A percentile compares a stretch with the other conserved stretches of the same genome.
These are phyloP conservation scores for Ceratobasidium sp. DNA, from an alignment of 1,284 basidiomycete genomes.

Conservation along the genomic window DNA sequence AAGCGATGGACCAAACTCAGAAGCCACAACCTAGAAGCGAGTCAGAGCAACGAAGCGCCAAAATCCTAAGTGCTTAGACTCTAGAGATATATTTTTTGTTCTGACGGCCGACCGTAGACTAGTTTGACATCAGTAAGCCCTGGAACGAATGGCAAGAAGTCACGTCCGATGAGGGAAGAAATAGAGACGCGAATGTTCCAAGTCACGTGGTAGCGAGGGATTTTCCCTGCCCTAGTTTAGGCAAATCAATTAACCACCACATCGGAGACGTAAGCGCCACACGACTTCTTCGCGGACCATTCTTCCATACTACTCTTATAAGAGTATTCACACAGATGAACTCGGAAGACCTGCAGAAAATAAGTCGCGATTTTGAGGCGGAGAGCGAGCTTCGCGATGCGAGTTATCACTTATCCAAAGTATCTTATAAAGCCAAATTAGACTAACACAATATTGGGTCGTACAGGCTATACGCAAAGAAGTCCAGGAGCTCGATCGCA, in stretches of 20 bases:
- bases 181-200: conserved; percentile 23
- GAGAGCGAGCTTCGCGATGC: conserved; percentile 44
- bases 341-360: conserved; percentile 39
- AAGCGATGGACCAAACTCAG: neutral
- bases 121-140: neutral
- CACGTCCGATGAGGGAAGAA: conserved; percentile 24
- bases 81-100: neutral
- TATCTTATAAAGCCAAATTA: neutral
- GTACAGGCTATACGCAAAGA: conserved; percentile 26
- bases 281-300: neutral
- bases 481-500: conserved; percentile 42
- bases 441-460: neutral
- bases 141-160: neutral
- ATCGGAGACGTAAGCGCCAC: neutral
- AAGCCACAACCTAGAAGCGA: neutral
- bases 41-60: neutral
- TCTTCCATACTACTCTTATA: too few species aligned
- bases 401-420: neutral
- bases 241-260: conserved; percentile 1
- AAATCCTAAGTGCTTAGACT: too few species aligned
- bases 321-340: conserved; percentile 19
- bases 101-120: neutral
- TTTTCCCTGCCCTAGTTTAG: conserved; percentile 2
- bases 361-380: conserved; percentile 40
- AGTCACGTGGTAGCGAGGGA: conserved; percentile 18